Evolutionary conservation across 129 eudicot genomes (phyloP), one percentile per base, ranked within the genome.

Genomic region (Deinandra increscens): DNA sequence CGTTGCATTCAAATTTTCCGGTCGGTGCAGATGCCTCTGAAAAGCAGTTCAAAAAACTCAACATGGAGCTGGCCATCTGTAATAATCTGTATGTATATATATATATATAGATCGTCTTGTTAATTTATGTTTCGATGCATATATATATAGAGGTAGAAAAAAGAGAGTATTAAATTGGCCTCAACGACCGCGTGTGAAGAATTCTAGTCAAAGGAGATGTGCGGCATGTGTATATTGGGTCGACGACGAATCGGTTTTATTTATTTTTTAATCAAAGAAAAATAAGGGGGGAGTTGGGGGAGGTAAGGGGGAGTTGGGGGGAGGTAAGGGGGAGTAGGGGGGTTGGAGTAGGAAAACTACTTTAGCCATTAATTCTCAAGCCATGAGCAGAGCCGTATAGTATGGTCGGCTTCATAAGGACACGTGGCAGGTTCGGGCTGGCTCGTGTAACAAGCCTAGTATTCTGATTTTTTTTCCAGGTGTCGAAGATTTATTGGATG

Each of bases 161-260:
- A 67, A 34, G 2, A 44, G 26, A 64, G 26, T 39, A 55, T 29
- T 39, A 51, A 55, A 7, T 44, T 36, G 18, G 69, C 22, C 26
- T 43, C 15, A 73, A 64, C 78, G 49, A 73, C 23, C 61, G 11
- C 59, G 48, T 50, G 65, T 42, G 59, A 61, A 49, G 56, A 51
- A 63, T 56, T 69, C 20, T 50, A 76, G 81, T 77, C 81, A 77
- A 77, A 9, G 70, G 66, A 63, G 81, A 61, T 50, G 76, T 77
- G 81, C 76, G 60, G 22, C 56, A 42, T 65, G 66, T 42, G 48
- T 12, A 55, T 22, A 55, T 55, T 55, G n/a, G 36, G 39, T 5
- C 4, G 9, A n/a, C n/a, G 55, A 49, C 20, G 17, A 15, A 7
- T 39, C 44, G 9, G 44, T 39, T 39, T 9, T 9, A 8, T 7